These are phyloP conservation scores for Colletotrichum australisinense DNA, from an alignment of 2,329 filamentous ascomycete species.

Conservation along the genomic window DNA sequence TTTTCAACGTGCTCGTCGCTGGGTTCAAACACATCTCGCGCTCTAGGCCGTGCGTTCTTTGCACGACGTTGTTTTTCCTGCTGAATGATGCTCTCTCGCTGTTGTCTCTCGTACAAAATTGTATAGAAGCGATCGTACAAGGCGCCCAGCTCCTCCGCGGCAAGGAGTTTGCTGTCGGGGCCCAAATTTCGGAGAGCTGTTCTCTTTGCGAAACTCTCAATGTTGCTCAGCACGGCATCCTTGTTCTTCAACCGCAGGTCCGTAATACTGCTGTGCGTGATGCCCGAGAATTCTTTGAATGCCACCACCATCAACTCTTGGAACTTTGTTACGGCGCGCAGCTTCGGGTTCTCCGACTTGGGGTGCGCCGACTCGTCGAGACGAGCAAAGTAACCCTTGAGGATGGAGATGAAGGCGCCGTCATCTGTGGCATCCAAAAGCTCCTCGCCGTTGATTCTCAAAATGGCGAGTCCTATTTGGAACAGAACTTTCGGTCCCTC, in stretches of 20 bases:
- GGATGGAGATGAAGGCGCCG: constrained; percentile 93
- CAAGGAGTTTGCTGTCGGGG: constrained; percentile 92
- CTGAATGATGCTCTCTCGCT: constrained; percentile 80
- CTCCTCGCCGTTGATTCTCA: constrained; percentile 97
- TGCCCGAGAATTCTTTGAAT: constrained; percentile 96
- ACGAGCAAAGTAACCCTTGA: constrained; percentile 94
- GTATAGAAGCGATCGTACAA: constrained; percentile 96
- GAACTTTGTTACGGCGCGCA: constrained; percentile 93
- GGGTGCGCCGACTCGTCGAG: constrained; percentile 97
- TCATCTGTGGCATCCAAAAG: constrained; percentile 93
- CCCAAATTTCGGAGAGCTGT: constrained; percentile 96
- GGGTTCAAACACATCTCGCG: constrained; percentile 47
- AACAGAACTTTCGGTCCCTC: constrained; percentile 98
- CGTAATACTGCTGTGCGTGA: constrained; percentile 92
- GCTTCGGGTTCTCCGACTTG: constrained; percentile 93
- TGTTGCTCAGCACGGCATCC: constrained; percentile 91
- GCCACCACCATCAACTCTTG: constrained; percentile 99
- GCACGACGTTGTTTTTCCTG: constrained; percentile 77
- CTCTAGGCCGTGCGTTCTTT: constrained; percentile 70
- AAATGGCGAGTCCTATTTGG: constrained; percentile 95
- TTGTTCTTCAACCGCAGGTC: constrained; percentile 94
- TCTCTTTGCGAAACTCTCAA: constrained; percentile 96
- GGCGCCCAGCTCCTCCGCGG: constrained; percentile 85
- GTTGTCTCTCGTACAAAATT: constrained; percentile 90
- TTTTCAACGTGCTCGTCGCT: constrained; percentile 73